Percentiles rank a stretch among this genome's conserved stretches.
Conservation (phyloP, 805 yeast genomes). For the Starmerella bombicola region DNA sequence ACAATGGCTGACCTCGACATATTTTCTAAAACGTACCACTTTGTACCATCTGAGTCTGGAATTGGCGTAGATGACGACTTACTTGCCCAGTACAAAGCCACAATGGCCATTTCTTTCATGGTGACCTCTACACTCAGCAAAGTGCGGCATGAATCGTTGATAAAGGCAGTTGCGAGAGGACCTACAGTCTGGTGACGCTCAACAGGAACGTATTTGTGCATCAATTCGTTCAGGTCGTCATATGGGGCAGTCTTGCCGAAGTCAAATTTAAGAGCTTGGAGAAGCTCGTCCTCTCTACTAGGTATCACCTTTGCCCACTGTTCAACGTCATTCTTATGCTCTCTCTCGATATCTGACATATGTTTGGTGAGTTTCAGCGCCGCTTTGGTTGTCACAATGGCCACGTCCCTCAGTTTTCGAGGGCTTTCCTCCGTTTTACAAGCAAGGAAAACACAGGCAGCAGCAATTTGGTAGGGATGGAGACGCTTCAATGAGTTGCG, state of each 20-base stretch:
- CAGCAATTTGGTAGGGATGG: conserved; percentile 42
- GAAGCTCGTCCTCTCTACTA: conserved; percentile 35
- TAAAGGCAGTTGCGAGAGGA: conserved; percentile 20
- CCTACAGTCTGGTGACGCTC: conserved; percentile 12
- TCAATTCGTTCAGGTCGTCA: conserved; percentile 13
- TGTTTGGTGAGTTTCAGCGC: conserved; percentile 35
- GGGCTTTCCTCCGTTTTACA: conserved; percentile 43
- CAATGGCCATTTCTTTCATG: conserved; percentile 30
- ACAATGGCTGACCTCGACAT: conserved; percentile 12
- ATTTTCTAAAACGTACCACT: conserved; percentile 16
- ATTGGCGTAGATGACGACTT: conserved; percentile 5
- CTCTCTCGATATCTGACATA: conserved; percentile 28
- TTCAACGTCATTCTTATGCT: conserved; percentile 38
- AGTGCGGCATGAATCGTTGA: conserved; percentile 33
- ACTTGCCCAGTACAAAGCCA: conserved; percentile 30
- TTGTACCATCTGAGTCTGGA: conserved; percentile 11
- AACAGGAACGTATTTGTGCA: conserved; percentile 10
- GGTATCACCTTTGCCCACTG: conserved; percentile 40
- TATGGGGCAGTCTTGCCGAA: conserved; percentile 34
- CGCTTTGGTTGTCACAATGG: conserved; percentile 37
- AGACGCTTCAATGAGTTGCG: conserved; percentile 32
- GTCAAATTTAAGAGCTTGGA: conserved; percentile 39
- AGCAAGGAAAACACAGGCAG: conserved; percentile 40
- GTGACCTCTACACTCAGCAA: conserved; percentile 27
- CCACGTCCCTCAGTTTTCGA: conserved; percentile 38